These are phyloP conservation scores for Protea cynaroides DNA, from an alignment of 164 flowering plant genomes.

Conservation along the genomic window DNA sequence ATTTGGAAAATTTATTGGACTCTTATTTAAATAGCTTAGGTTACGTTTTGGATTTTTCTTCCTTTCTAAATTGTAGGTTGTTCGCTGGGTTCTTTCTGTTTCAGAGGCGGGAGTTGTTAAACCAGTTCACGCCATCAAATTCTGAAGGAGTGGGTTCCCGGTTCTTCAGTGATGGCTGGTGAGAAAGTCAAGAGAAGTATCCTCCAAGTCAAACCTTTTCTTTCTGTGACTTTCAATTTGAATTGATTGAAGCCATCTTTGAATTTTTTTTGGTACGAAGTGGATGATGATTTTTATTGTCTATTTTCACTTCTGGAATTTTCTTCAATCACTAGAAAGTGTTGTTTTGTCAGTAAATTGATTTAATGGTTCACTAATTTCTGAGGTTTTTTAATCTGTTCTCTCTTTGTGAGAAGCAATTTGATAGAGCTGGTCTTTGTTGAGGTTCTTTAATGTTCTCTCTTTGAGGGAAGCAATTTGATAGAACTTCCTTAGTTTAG, in stretches of 20 bases:
- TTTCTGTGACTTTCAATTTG: background rate
- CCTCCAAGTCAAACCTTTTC: conserved; percentile 7
- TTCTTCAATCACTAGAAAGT: background rate
- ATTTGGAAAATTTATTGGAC: background rate
- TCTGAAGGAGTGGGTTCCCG: background rate
- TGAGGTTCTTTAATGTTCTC: background rate
- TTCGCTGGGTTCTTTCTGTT: background rate
- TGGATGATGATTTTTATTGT: background rate
- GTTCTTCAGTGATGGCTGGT: conserved; percentile 17
- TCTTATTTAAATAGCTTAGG: background rate
- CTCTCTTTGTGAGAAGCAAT: background rate
- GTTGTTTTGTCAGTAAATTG: background rate
- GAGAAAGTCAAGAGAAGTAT: conserved; percentile 25
- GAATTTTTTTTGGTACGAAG: background rate
- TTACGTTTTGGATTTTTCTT: background rate
- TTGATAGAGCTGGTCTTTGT: background rate
- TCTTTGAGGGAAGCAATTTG: background rate
- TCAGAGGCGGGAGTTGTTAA: background rate
- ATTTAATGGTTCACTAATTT: background rate
- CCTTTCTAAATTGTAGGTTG: background rate
- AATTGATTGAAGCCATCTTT: background rate
- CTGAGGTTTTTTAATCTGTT: background rate
- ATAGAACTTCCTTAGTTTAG: background rate
- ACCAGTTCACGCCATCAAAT: background rate
- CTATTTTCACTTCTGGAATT: background rate